Evolutionary conservation across 805 yeast species (phyloP).

Genomic region (Kodamaea hsintzibuensis): DNA sequence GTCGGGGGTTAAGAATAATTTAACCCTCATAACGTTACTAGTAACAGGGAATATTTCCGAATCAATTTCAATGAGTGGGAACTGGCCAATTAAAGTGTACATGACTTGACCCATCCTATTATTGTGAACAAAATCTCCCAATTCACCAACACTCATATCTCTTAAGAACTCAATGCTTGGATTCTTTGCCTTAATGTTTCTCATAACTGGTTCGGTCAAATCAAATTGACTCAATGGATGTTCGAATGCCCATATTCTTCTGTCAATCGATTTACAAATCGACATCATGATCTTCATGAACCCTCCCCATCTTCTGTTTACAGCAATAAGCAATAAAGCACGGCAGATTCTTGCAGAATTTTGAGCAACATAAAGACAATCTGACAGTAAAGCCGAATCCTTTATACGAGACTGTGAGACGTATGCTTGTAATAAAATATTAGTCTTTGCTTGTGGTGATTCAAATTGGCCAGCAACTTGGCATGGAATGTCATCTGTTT

Average conservation of each 20-base stretch:
- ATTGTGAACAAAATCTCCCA: conserved; percentile 91
- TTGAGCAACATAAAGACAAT: conserved; percentile 91
- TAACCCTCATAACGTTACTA: conserved; percentile 78
- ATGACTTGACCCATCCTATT: conserved; percentile 66
- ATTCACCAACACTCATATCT: conserved; percentile 69
- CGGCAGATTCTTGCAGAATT: conserved; percentile 91
- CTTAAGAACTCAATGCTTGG: conserved; percentile 72
- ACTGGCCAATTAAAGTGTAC: conserved; percentile 59
- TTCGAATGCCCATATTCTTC: conserved; percentile 82
- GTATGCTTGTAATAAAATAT: conserved; percentile 82
- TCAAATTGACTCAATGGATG: conserved; percentile 92
- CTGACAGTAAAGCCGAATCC: conserved; percentile 83
- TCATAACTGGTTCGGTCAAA: conserved; percentile 63
- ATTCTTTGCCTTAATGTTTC: conserved; percentile 60
- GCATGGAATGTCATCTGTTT: conserved; percentile 57
- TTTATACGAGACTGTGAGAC: conserved; percentile 72
- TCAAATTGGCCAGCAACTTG: conserved; percentile 79
- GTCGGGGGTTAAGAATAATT: conserved; percentile 67
- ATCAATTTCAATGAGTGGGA: conserved; percentile 74
- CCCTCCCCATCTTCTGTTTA: conserved; percentile 89
- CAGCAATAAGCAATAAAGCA: conserved; percentile 82
- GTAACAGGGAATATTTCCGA: conserved; percentile 91
- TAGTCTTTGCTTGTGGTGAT: conserved; percentile 82
- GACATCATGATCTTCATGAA: conserved; percentile 73
- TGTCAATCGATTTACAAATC: conserved; percentile 84